phyloP scores from a whole-genome alignment of 2,329 filamentous ascomycete species.

The Pochonia chlamydosporia region DNA sequence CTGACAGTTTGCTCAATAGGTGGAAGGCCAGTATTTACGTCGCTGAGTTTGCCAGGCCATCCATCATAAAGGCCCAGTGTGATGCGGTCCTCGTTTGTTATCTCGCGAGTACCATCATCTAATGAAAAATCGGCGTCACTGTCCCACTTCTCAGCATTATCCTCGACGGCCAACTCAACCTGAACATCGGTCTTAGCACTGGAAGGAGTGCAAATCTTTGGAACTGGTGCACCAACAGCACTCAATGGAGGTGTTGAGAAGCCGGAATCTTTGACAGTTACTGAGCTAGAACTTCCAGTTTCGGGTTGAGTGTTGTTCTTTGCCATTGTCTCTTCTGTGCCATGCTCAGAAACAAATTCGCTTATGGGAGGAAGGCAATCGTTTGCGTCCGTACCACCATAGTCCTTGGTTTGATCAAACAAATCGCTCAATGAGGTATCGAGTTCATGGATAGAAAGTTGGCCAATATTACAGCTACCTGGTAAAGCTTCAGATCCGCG shows the following conservation, averaged over 20 bases:
- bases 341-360: not conserved
- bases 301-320: not conserved
- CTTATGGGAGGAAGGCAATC: not conserved
- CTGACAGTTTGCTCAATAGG: no score
- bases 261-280: not conserved
- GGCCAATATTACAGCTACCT: no score
- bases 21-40: no score
- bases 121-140: not conserved
- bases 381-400: not conserved
- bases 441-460: no score
- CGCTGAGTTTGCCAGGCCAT: no score
- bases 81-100: not conserved
- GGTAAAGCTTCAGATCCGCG: no score
- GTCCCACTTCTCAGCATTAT: not conserved
- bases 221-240: not conserved
- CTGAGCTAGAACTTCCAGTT: no score
- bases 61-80: no score
- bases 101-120: not conserved
- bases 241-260: not conserved
- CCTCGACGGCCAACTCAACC: no score
- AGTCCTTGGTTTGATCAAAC: no score
- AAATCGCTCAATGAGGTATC: no score
- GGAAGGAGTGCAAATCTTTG: not conserved
- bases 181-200: not conserved
- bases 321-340: not conserved